These are phyloP conservation scores for Turnera subulata DNA, from an alignment of 345 rosid genomes.

Conservation along the genomic window DNA sequence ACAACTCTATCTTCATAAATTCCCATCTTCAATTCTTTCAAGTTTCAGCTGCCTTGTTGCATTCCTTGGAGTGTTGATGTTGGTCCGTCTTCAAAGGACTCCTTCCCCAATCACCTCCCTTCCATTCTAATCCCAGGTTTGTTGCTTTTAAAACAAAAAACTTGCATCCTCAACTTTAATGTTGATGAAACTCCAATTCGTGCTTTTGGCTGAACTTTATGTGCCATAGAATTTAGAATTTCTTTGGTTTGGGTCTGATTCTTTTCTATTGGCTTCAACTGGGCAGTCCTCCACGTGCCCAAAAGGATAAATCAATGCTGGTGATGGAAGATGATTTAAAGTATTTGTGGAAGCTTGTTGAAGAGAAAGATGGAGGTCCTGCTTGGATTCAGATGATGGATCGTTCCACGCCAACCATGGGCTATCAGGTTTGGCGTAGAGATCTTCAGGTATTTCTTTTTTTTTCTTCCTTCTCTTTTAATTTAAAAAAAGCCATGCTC, in stretches of 20 bases:
- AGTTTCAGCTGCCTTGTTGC: slow-evolving; percentile 51
- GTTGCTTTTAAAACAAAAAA: slow-evolving; percentile 19
- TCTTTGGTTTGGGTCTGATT: slow-evolving; percentile 2
- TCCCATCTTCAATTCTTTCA: slow-evolving; percentile 37
- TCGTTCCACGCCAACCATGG: slow-evolving; percentile 61
- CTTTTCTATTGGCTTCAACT: slow-evolving; percentile 8
- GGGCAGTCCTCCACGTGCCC: slow-evolving; percentile 37
- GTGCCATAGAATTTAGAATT: too few species aligned
- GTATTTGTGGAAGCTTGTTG: slow-evolving; percentile 64
- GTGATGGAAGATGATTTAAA: slow-evolving; percentile 64
- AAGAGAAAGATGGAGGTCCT: slow-evolving; percentile 90
- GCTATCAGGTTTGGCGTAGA: slow-evolving; percentile 88
- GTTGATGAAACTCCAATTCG: too few species aligned
- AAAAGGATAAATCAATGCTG: slow-evolving; percentile 31
- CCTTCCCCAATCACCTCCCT: slow-evolving; percentile 21
- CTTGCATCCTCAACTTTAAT: too few species aligned
- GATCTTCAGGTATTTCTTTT: slow-evolving; percentile 61
- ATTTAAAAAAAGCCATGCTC: background rate
- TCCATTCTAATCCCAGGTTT: slow-evolving; percentile 46
- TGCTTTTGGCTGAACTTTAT: too few species aligned
- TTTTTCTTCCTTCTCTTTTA: background rate
- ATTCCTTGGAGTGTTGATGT: slow-evolving; percentile 40
- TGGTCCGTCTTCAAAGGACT: slow-evolving; percentile 20
- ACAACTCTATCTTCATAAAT: slow-evolving; percentile 20
- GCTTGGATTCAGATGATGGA: slow-evolving; percentile 98